Base-by-base conservation (phyloP, 2,329 filamentous ascomycete species). In the Ambrosiella cleistominuta region DNA sequence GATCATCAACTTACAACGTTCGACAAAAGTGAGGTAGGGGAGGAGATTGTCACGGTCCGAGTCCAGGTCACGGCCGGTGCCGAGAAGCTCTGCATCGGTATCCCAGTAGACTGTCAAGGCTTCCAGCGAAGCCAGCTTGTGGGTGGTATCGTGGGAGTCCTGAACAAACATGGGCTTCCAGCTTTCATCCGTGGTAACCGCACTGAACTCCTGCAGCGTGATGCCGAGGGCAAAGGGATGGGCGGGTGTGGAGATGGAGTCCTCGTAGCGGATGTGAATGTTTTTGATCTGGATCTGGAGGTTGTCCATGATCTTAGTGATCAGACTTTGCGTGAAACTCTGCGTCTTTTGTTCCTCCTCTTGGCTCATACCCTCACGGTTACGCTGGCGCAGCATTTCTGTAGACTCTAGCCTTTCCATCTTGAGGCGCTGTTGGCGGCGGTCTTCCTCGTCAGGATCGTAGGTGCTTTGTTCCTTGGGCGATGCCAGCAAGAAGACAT, bases 381-480 rank as follows among this genome's bases (percentile, higher is more conserved):
- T 94, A 56, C 86, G 81, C 67, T 97, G 91, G 69, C 95, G 95
- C 63, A 98, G 74, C 63, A 99, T 74, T 71, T 99, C 93, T 1
- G 93, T 93, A 64, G 88, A 95, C 69, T 98, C 93, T 6, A 99
- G 79, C 71, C 96, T 95, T 71, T 99, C 93, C 81, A 98, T 95
- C 74, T 99, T 99, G 66, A 98, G 79, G n/a, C 85, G 79, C 68
- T 96, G 89, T 62, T 81, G 82, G 67, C 93, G 79, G 56, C 82
- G 80, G 64, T 91, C 87, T 70, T 99, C 93, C 66, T 99, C 93
- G 9, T 91, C 87, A 60, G 90, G 82, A 64, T 98, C 83, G 69
- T 95, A 97, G 65, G 90, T 86, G 35, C 88, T 84, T 72, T 98
- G 91, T 70, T 95, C 90, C 70, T 93, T 95, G 1, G 93, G 94